Conservation (phyloP, 768 basidiomycete species). For the Serpula lacrymans region DNA sequence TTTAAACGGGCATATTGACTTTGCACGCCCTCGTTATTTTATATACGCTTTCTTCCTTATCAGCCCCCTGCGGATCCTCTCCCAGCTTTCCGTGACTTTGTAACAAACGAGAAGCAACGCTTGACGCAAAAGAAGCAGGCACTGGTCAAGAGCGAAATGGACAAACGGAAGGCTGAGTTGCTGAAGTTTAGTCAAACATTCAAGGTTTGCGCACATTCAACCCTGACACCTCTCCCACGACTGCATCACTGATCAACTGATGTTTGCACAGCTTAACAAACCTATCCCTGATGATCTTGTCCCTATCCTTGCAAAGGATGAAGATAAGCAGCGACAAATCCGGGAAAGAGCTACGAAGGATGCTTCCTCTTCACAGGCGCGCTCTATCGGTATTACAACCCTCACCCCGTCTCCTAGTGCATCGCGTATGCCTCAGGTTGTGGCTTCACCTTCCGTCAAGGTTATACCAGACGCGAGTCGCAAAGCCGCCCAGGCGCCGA, state of each 20-base stretch:
- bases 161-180: constrained; percentile 89
- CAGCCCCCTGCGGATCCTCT: constrained; percentile 73
- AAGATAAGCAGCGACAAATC: constrained; percentile 83
- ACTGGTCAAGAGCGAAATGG: constrained; percentile 88
- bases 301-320: constrained; percentile 89
- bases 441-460: constrained; percentile 23
- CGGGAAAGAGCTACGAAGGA: constrained; percentile 72
- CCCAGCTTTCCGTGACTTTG: constrained; percentile 88
- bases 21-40: background rate
- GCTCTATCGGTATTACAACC: constrained; percentile 57
- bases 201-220: constrained; percentile 66
- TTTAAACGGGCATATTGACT: background rate
- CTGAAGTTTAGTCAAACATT: constrained; percentile 91
- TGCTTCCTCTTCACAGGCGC: constrained; percentile 61
- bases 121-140: constrained; percentile 89
- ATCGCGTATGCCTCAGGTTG: constrained; percentile 36
- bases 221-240: background rate
- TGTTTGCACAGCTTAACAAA: constrained; percentile 68
- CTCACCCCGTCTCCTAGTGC: constrained; percentile 44
- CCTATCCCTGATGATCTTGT: constrained; percentile 95
- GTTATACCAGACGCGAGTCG: constrained; percentile 23
- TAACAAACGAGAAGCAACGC: constrained; percentile 86
- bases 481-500: constrained; percentile 23
- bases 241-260: background rate
- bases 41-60: constrained; percentile 6